A percentile compares a stretch with the other conserved stretches of the same genome.
These are phyloP conservation scores for Turritis glabra DNA, from an alignment of 345 rosid genomes.

Conservation along the genomic window DNA sequence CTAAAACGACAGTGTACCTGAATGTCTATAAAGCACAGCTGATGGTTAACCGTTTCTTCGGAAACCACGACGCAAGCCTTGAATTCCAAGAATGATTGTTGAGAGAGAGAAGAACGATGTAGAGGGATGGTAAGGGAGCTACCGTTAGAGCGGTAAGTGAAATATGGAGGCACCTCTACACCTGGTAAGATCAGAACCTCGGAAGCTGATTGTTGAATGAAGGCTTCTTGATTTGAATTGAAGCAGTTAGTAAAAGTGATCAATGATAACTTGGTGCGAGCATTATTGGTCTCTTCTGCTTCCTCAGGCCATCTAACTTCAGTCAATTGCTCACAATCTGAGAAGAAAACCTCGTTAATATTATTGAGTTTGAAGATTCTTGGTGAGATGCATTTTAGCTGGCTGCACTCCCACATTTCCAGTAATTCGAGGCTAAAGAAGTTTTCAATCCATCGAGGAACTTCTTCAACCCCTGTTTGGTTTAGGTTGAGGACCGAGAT, in stretches of 20 bases:
- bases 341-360: constrained; percentile 19
- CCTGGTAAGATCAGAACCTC: constrained; percentile 12
- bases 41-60: not conserved
- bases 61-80: constrained; percentile 34
- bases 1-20: constrained; percentile 19
- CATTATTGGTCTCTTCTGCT: not conserved
- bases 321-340: not conserved
- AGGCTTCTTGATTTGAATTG: not conserved
- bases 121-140: not conserved
- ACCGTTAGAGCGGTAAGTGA: not conserved
- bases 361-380: not conserved
- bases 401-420: not conserved
- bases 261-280: not conserved
- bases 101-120: not conserved
- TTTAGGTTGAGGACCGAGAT: not conserved
- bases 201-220: constrained; percentile 8
- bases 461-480: constrained; percentile 6
- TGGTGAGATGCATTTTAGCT: constrained; percentile 19
- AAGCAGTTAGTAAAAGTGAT: constrained; percentile 18
- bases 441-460: constrained; percentile 2
- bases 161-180: constrained; percentile 8
- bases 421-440: not conserved
- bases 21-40: constrained; percentile 20
- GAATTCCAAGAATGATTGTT: constrained; percentile 13
- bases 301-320: not conserved